phyloP scores from a whole-genome alignment of 2,329 filamentous ascomycete species.

The Monosporascus sp. region DNA sequence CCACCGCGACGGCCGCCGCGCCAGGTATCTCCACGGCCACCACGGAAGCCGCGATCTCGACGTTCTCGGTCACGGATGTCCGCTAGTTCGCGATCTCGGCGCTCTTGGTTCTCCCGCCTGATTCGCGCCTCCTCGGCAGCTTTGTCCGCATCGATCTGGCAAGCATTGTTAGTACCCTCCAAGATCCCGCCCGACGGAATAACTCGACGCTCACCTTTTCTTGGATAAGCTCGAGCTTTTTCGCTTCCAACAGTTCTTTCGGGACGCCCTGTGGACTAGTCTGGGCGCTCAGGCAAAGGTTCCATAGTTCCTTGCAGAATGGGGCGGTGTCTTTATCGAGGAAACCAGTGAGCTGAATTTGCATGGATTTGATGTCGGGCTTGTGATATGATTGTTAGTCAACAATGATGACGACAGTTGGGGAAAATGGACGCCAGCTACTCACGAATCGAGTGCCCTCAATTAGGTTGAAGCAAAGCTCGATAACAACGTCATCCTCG shows the following conservation, averaged over 20 bases:
- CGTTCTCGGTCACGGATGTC: constrained; percentile 62
- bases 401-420: neutral
- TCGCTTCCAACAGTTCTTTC: constrained; percentile 89
- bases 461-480: constrained; percentile 66
- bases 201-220: constrained; percentile 63
- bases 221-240: constrained; percentile 90
- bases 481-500: constrained; percentile 94
- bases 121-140: constrained; percentile 69
- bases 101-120: constrained; percentile 64
- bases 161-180: constrained; percentile 1
- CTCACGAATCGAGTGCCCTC: constrained; percentile 74
- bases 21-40: constrained; percentile 49
- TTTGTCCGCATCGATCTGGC: constrained; percentile 74
- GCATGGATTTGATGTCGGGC: constrained; percentile 93
- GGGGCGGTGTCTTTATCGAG: constrained; percentile 83
- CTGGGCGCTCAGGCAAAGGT: constrained; percentile 84
- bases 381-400: constrained; percentile 32
- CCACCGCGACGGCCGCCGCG: constrained; percentile 44
- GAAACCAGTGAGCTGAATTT: constrained; percentile 92
- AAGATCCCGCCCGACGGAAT: no score
- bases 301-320: constrained; percentile 95
- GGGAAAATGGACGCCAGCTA: constrained; percentile 12
- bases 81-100: constrained; percentile 66
- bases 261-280: constrained; percentile 84
- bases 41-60: constrained; percentile 45